phyloP scores from a whole-genome alignment of 495 filamentous ascomycete species.

The Penicillium coprophilum region DNA sequence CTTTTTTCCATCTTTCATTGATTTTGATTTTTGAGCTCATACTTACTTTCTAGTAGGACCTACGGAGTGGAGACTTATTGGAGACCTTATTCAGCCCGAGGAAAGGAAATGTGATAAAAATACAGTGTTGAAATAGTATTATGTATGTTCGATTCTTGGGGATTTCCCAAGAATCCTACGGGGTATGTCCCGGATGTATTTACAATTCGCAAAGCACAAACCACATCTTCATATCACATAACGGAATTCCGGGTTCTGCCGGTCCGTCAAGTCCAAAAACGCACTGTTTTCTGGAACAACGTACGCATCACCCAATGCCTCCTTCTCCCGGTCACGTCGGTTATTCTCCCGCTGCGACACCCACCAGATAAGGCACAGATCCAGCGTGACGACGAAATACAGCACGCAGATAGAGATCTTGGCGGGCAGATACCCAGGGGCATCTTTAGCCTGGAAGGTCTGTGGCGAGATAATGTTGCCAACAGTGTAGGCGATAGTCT shows the following conservation, averaged over 20 bases:
- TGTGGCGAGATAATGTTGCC: conserved; percentile 56
- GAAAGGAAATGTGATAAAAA: too few species aligned
- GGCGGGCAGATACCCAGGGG: conserved; percentile 56
- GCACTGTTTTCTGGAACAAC: conserved; percentile 51
- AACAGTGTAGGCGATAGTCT: conserved; percentile 56
- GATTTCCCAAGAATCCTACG: too few species aligned
- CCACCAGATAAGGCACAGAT: conserved; percentile 48
- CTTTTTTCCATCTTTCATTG: too few species aligned
- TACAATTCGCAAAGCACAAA: not conserved
- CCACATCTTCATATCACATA: not conserved
- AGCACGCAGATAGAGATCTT: conserved; percentile 60
- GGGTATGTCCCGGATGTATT: not conserved
- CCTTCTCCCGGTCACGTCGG: conserved; percentile 43
- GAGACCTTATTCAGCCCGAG: too few species aligned
- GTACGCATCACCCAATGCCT: conserved; percentile 12
- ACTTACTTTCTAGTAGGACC: too few species aligned
- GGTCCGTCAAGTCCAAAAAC: conserved; percentile 52
- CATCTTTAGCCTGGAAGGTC: conserved; percentile 50
- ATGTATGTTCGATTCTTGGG: too few species aligned
- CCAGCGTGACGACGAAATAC: conserved; percentile 47
- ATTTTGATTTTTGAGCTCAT: too few species aligned
- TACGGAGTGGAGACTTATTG: too few species aligned
- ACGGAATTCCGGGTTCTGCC: conserved; percentile 25
- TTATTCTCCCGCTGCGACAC: conserved; percentile 42
- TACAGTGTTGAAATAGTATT: too few species aligned